Evolutionary conservation across 805 yeast genomes (phyloP), one percentile per base, ranked within the genome.

Genomic region (Saccharomycopsis babjevae): DNA sequence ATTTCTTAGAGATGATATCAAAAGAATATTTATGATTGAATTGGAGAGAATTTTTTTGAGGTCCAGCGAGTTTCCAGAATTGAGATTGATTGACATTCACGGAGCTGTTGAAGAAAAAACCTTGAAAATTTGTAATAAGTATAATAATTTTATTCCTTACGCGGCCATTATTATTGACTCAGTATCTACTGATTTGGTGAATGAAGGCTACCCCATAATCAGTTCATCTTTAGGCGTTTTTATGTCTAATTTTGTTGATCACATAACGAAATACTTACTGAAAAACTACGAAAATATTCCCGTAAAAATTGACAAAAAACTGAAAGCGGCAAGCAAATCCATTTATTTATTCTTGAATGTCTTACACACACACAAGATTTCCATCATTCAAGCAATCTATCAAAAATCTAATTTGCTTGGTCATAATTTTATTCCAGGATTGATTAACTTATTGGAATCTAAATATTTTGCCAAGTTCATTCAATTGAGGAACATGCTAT

Each of bases 331-430:
- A 71, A 70, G 55, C 59, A 59, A 58, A 64, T 65, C 65, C 82
- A 74, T 83, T 5, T 76, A 81, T 7, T 73, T 83, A 32, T 76
- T 81, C 62, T 72, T 84, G 61, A 74, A 83, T 61, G 80, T 84
- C 16, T 71, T 84, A n/a, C 76, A 83, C 56, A 79, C 84, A 56
- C 88, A 84, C 68, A 82, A 81, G 66, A 69, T 72, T 2, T 76
- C 80, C 20, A 70, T 85, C 43, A 79, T 80, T 18, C 73, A 76
- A 6, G 68, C 79, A n/a, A 73, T 83, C 1, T 62, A 74, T 57
- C 77, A 76, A 57, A 70, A 79, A 68, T 76, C 68, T 70, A 68
- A 71, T 32, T 73, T 56, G 2, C 59, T 77, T 58, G 73, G 78
- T 52, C 80, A 80, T 60, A 72, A 67, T 10, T 80, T 84, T 59